Base-by-base conservation (phyloP, 768 basidiomycete species). In the Amanita phalloides region DNA sequence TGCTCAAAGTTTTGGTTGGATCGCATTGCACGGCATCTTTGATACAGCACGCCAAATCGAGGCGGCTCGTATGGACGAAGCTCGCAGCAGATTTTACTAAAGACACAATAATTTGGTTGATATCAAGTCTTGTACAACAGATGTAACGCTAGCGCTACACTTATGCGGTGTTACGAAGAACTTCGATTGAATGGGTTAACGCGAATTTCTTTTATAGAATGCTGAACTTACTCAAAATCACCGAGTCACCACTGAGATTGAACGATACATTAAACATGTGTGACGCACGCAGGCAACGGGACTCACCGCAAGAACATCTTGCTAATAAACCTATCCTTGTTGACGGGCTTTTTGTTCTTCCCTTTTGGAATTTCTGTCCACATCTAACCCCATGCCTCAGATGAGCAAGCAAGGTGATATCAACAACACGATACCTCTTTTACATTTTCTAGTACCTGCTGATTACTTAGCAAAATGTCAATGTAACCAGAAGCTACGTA, bases 271-370 rank as follows among this genome's bases (percentile, higher is more conserved):
- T 32, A 51, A 37, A 45, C 11, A 63, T 54, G 48, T 49, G 8
- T 53, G 51, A 14, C 20, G n/a, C n/a, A 6, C 21, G 32, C 23
- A 14, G n/a, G 36, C 9, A 46, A 21, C 35, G 51, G 38, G 45
- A 66, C 81, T 48, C 61, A 87, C 89, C 91, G 79, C 55, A 98
- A 70, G 70, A 95, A 98, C 92, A 99, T 95, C 72, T 98, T 99
- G 67, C 92, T 95, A 66, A 99, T 95, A 73, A 98, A 99, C 45
- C 96, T 80, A 69, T 98, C 96, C 71, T 98, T 98, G 75, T 98
- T 98, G 52, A 98, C 84, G 6, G 96, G 90, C 64, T 97, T 98
- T 74, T 96, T 97, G 64, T 92, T 92, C 72, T 98, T 98, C 37
- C 92, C 93, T 69, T 97, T 98, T 17, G 96, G 96, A 44, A 84